Evolutionary conservation across 192 early-diverging fungal genomes (phyloP).

Genomic region (Coemansia sp.): DNA sequence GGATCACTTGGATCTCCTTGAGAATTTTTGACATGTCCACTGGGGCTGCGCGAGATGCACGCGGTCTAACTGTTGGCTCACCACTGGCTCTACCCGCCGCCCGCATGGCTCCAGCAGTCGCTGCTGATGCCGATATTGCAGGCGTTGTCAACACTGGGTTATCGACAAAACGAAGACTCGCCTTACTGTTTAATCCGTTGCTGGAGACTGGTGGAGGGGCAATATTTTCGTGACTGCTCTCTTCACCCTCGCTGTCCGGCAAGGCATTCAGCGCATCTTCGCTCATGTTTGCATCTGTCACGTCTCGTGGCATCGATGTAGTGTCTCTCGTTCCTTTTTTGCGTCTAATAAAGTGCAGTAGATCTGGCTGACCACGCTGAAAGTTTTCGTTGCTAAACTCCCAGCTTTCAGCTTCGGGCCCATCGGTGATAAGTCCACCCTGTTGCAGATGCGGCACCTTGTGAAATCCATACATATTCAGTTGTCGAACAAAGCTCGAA

Average conservation of each 20-base stretch:
- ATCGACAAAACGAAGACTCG: neutral
- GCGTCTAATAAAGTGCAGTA: slow-evolving; percentile 81
- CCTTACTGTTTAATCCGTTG: neutral
- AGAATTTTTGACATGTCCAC: slow-evolving; percentile 42
- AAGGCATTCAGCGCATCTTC: slow-evolving; percentile 9
- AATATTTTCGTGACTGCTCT: neutral
- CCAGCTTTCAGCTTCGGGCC: slow-evolving; percentile 74
- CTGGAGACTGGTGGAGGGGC: neutral
- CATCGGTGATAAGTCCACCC: slow-evolving; percentile 76
- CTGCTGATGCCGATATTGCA: neutral
- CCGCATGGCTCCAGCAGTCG: neutral
- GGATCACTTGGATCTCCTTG: slow-evolving; percentile 82
- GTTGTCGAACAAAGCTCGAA: slow-evolving; percentile 84
- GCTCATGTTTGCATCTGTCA: slow-evolving; percentile 29
- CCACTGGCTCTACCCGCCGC: neutral
- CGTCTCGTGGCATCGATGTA: slow-evolving; percentile 31
- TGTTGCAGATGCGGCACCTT: slow-evolving; percentile 94
- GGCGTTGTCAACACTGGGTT: neutral
- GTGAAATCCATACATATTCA: slow-evolving; percentile 97
- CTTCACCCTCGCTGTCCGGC: slow-evolving; percentile 1
- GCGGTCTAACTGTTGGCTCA: neutral
- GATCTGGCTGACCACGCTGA: slow-evolving; percentile 82
- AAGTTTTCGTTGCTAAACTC: slow-evolving; percentile 93
- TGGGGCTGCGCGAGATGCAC: slow-evolving; percentile 28
- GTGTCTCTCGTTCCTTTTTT: slow-evolving; percentile 65